Conservation (phyloP, 208 protist genomes). For the Phytomonas sp. region DNA sequence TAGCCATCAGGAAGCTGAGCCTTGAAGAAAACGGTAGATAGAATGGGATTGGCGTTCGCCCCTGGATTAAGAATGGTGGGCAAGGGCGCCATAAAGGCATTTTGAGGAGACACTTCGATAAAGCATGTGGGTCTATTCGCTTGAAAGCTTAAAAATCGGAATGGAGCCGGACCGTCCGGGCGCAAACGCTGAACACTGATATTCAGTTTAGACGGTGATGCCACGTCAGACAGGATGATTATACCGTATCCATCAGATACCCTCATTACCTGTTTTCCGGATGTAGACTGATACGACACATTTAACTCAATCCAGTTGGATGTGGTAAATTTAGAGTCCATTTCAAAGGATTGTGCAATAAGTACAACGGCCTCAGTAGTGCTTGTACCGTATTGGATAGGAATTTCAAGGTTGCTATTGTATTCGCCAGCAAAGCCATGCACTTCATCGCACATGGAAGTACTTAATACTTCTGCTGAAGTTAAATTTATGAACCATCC, state of each 20-base stretch:
- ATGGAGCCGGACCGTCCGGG: slow-evolving; percentile 51
- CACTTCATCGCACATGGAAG: slow-evolving; percentile 46
- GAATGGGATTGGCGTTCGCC: neutral
- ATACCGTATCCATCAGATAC: slow-evolving; percentile 54
- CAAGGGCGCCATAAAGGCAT: slow-evolving; percentile 42
- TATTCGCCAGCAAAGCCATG: slow-evolving; percentile 67
- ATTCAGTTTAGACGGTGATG: slow-evolving; percentile 39
- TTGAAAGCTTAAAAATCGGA: slow-evolving; percentile 70
- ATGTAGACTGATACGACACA: slow-evolving; percentile 36
- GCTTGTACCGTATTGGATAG: slow-evolving; percentile 24
- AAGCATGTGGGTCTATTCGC: slow-evolving; percentile 62
- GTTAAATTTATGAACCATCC: neutral
- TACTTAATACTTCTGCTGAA: neutral
- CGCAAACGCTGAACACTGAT: slow-evolving; percentile 42
- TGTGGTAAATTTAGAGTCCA: slow-evolving; percentile 17
- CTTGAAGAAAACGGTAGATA: slow-evolving; percentile 47
- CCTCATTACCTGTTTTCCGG: slow-evolving; percentile 19
- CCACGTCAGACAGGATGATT: slow-evolving; percentile 37
- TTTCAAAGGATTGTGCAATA: slow-evolving; percentile 37
- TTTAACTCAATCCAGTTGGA: slow-evolving; percentile 52
- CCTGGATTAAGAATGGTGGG: slow-evolving; percentile 20
- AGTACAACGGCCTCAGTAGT: slow-evolving; percentile 48
- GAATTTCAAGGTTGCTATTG: slow-evolving; percentile 50
- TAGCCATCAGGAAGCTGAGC: slow-evolving; percentile 24
- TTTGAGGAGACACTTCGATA: slow-evolving; percentile 39